A percentile compares a stretch with the other conserved stretches of the same genome.
Conservation (phyloP, 148 eudicot genomes). For the Chenopodium formosanum region DNA sequence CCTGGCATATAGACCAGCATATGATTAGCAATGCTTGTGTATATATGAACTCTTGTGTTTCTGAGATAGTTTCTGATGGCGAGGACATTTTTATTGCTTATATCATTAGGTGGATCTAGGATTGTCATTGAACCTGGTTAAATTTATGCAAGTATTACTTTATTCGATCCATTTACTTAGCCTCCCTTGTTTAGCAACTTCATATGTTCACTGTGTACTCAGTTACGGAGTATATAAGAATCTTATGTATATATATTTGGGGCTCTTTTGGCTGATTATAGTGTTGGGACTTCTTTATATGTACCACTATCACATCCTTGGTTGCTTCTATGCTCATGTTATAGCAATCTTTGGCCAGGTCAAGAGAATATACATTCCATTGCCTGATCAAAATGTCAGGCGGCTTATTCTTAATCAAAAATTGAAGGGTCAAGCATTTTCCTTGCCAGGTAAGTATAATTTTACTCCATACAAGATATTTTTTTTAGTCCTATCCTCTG, state of each 20-base stretch:
- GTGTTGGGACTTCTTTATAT: not conserved
- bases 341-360: constrained; percentile 54
- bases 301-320: not conserved
- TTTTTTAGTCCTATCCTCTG: not conserved
- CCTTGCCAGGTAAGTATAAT: constrained; percentile 74
- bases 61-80: not conserved
- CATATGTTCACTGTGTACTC: not conserved
- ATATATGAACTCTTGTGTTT: not conserved
- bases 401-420: constrained; percentile 69
- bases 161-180: not conserved
- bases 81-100: not conserved
- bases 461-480: not conserved
- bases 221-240: no score
- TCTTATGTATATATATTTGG: not conserved
- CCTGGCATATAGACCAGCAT: not conserved
- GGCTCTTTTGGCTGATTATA: not conserved
- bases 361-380: constrained; percentile 91
- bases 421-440: constrained; percentile 83
- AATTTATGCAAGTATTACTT: not conserved
- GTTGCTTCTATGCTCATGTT: constrained; percentile 12
- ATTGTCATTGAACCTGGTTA: not conserved
- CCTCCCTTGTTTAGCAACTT: not conserved
- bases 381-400: constrained; percentile 81
- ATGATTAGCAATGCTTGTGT: not conserved
- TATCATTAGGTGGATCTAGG: not conserved